These are phyloP conservation scores for Geotrichum europaeum DNA, from an alignment of 1,139 yeast species.

Conservation along the genomic window DNA sequence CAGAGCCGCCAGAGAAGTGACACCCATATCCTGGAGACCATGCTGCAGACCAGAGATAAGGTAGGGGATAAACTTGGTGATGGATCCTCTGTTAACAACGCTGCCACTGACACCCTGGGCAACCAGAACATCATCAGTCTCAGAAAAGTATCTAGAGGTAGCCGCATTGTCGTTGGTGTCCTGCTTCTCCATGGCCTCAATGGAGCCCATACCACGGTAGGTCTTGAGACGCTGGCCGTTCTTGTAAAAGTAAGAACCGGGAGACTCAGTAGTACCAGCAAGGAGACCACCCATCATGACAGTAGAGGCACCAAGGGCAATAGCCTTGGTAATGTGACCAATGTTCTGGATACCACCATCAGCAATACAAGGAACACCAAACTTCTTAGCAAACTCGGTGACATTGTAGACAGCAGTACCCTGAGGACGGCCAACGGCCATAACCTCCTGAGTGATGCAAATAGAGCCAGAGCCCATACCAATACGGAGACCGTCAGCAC, in stretches of 20 bases:
- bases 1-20: constrained; percentile 56
- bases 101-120: constrained; percentile 99
- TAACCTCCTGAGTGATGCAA: constrained; percentile 98
- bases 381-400: constrained; percentile 77
- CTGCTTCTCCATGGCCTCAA: constrained; percentile 98
- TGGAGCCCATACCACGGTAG: constrained; percentile 99
- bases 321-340: constrained; percentile 96
- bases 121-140: constrained; percentile 87
- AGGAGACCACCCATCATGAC: constrained; percentile 99
- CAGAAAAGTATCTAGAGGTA: constrained; percentile 95
- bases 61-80: constrained; percentile 90
- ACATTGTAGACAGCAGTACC: constrained; percentile 94
- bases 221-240: constrained; percentile 97
- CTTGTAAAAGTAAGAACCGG: constrained; percentile 96
- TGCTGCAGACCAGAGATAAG: constrained; percentile 94
- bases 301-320: constrained; percentile 93
- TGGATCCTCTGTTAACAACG: constrained; percentile 94
- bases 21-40: constrained; percentile 98
- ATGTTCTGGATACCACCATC: constrained; percentile 99
- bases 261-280: constrained; percentile 98
- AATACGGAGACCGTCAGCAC: constrained; percentile 96
- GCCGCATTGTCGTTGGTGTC: constrained; percentile 86
- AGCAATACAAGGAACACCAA: constrained; percentile 95
- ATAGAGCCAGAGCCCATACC: constrained; percentile 99
- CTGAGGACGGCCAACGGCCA: constrained; percentile 99